Percentiles rank a stretch among this genome's conserved stretches.
These are phyloP conservation scores for Lachancea waltii DNA, from an alignment of 805 yeast species.

Conservation along the genomic window DNA sequence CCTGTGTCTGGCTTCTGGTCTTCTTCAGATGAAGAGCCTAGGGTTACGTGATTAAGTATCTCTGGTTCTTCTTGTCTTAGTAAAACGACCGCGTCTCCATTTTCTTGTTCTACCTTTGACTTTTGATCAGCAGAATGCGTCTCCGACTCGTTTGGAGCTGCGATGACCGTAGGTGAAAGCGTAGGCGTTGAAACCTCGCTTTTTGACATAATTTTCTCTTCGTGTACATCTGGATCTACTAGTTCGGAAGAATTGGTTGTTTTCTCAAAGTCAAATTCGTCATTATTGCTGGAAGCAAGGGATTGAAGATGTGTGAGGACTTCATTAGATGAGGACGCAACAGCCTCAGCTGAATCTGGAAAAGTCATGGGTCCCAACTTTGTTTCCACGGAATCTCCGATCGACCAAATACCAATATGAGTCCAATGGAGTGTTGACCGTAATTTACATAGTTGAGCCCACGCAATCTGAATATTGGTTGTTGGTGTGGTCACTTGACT, in stretches of 20 bases:
- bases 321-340: too few relatives aligned
- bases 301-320: too few relatives aligned
- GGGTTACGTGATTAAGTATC: too few relatives aligned
- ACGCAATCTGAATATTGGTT: conserved; percentile 42
- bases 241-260: conserved; percentile 3
- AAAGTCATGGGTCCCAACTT: conserved; percentile 28
- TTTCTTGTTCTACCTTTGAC: too few relatives aligned
- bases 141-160: background rate
- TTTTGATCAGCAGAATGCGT: background rate
- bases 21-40: too few relatives aligned
- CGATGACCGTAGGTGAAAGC: background rate
- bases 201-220: too few relatives aligned
- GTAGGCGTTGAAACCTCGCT: background rate
- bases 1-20: too few relatives aligned
- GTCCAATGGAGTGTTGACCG: conserved; percentile 79
- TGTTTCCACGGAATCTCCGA: conserved; percentile 27
- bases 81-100: too few relatives aligned
- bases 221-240: background rate
- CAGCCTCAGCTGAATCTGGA: too few relatives aligned
- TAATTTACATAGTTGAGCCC: conserved; percentile 58
- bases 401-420: conserved; percentile 73
- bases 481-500: conserved; percentile 26
- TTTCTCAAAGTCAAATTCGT: conserved; percentile 23
- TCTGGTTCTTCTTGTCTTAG: too few relatives aligned
- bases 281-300: too few relatives aligned